Evolutionary conservation across 2,329 filamentous ascomycete species (phyloP), one percentile per base, ranked within the genome.

Genomic region (Colletotrichum sp.): DNA sequence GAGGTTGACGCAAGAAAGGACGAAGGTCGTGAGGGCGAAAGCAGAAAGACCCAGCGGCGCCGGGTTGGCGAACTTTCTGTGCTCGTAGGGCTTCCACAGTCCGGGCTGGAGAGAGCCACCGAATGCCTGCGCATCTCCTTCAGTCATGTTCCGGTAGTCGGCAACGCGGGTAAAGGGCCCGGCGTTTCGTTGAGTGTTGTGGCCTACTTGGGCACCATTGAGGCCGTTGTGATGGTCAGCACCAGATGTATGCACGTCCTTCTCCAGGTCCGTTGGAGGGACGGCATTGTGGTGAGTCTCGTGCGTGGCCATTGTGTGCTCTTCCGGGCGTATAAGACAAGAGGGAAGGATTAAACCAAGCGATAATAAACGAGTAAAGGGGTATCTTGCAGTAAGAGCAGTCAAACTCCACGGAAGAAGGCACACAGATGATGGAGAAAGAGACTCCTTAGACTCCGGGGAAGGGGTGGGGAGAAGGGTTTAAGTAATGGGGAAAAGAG

Each of bases 21-120:
- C 91, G 83, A 96, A 96, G 15, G 95, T 96, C 70, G 95, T 96
- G 82, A 96, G 88, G 78, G 95, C 95, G 87, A 96, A 96, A 83
- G 93, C 95, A 77, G 88, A 91, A 65, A 96, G 91, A 78, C 95
- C 95, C 52, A 96, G 89, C 34, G 94, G 95, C 69, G 93, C 94
- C 6, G 95, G 95, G 86, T 96, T 96, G 87, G 90, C 95, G 84
- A 96, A 92, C 87, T 94, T 94, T 86, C 93, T 92, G 83, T 91
- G 89, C 85, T 92, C 90, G 69, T 87, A 86, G 10, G 92, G 87
- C 85, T 90, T 92, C 89, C 93, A 91, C 60, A 89, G 84, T 86
- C 93, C 93, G 68, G 94, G 93, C 84, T 95, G 93, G 84, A 95
- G 92, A 81, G 93, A 92, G 86, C 93, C 93, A 78, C 93, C 94